Evolutionary conservation across 2,329 filamentous ascomycete species (phyloP).

Genomic region (Ceratocystiopsis brevicomis): DNA sequence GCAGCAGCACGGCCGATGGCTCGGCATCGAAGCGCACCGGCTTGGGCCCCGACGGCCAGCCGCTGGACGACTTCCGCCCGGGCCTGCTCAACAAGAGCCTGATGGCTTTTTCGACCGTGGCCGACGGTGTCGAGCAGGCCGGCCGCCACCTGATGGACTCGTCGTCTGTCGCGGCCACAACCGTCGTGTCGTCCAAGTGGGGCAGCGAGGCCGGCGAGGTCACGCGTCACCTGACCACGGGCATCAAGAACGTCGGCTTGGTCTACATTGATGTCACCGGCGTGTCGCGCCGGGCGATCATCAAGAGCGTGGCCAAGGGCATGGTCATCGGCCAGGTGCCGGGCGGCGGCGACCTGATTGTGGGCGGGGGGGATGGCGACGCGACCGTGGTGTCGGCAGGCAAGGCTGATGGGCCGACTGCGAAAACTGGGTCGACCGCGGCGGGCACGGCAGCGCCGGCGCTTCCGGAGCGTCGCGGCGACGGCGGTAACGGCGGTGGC

Average conservation of each 20-base stretch:
- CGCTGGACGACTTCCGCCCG: slow-evolving; percentile 54
- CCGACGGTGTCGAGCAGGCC: slow-evolving; percentile 81
- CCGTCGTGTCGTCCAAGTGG: slow-evolving; percentile 77
- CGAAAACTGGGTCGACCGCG: too few species aligned
- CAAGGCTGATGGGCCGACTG: too few species aligned
- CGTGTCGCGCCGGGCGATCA: slow-evolving; percentile 69
- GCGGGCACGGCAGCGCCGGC: neutral
- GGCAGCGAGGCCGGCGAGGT: slow-evolving; percentile 69
- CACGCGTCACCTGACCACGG: slow-evolving; percentile 56
- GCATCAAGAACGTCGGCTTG: slow-evolving; percentile 87
- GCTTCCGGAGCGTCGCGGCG: neutral
- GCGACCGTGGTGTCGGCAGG: too few species aligned
- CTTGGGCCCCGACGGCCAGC: slow-evolving; percentile 51
- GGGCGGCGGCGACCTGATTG: slow-evolving; percentile 54
- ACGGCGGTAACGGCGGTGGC: slow-evolving; percentile 9
- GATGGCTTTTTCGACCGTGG: slow-evolving; percentile 89
- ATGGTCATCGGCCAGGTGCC: slow-evolving; percentile 77
- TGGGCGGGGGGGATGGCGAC: slow-evolving; percentile 37
- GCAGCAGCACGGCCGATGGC: neutral
- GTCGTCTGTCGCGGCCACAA: slow-evolving; percentile 60
- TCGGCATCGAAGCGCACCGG: slow-evolving; percentile 24
- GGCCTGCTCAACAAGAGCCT: slow-evolving; percentile 87
- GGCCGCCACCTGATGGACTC: slow-evolving; percentile 59
- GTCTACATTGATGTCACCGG: slow-evolving; percentile 96
- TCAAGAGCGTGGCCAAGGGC: slow-evolving; percentile 90